Evolutionary conservation across 2,329 filamentous ascomycete species (phyloP).

Genomic region (Phialophora chinensis): DNA sequence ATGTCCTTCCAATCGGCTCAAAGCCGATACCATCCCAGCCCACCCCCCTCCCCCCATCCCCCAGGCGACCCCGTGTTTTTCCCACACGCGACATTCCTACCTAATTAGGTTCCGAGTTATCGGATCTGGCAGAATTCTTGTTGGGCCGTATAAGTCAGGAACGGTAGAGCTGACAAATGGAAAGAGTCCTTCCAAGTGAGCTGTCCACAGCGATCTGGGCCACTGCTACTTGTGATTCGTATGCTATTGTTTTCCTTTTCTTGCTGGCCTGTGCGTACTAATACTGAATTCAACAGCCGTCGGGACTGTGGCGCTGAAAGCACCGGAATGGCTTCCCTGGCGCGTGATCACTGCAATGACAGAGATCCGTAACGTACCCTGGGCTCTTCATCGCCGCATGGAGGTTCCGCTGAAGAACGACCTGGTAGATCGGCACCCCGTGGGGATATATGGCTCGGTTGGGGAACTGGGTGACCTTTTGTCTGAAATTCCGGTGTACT

Average conservation of each 20-base stretch:
- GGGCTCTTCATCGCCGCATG: neutral
- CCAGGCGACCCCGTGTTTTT: neutral
- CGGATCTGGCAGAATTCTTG: neutral
- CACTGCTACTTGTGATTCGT: neutral
- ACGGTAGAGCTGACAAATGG: conserved; percentile 10
- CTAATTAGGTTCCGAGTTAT: conserved; percentile 7
- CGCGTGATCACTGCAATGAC: conserved; percentile 1
- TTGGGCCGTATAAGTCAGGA: neutral
- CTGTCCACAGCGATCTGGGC: neutral
- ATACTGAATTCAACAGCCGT: neutral
- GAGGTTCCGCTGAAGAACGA: conserved; percentile 1
- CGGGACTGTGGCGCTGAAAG: neutral
- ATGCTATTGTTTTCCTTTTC: neutral
- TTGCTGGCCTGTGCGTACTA: neutral
- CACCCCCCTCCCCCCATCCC: neutral
- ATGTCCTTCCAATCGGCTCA: no score
- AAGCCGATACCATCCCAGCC: neutral
- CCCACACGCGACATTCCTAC: neutral
- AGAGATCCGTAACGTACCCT: conserved; percentile 5
- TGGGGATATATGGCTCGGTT: no score
- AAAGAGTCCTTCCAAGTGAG: neutral
- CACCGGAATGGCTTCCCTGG: neutral
- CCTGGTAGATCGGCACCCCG: neutral
- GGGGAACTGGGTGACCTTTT: no score
- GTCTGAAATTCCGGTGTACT: no score